A percentile compares a stretch with the other conserved stretches of the same genome.
These are phyloP conservation scores for Aspergillus sp. DNA, from an alignment of 2,329 filamentous ascomycete genomes.

Conservation along the genomic window DNA sequence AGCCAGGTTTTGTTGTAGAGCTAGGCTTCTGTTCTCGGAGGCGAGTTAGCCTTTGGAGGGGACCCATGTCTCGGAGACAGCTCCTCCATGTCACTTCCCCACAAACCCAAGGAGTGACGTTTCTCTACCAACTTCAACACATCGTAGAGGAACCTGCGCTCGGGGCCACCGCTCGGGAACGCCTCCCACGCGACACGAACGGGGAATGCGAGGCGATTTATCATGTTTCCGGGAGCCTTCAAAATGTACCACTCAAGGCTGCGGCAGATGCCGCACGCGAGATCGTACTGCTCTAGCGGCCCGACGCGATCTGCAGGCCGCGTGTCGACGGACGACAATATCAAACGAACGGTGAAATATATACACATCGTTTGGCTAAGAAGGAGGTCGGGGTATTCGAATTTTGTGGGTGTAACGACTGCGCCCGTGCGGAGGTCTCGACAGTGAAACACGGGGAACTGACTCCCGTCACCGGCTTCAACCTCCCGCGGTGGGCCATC, in stretches of 20 bases:
- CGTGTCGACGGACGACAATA: conserved; percentile 35
- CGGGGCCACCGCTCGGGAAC: conserved; percentile 32
- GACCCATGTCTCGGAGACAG: conserved; percentile 30
- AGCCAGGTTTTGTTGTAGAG: not conserved
- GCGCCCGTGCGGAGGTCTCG: conserved; percentile 35
- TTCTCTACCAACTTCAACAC: conserved; percentile 36
- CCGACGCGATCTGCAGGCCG: conserved; percentile 30
- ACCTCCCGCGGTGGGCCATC: conserved; percentile 31
- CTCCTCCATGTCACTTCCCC: conserved; percentile 38
- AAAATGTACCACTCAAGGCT: conserved; percentile 37
- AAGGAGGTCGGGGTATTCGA: conserved; percentile 36
- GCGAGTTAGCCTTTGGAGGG: conserved; percentile 22
- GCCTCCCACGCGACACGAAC: conserved; percentile 40
- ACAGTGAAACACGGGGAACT: conserved; percentile 34
- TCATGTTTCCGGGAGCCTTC: conserved; percentile 39
- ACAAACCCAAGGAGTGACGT: conserved; percentile 35
- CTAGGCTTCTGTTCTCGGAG: conserved; percentile 8
- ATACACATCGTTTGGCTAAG: conserved; percentile 39
- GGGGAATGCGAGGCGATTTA: conserved; percentile 39
- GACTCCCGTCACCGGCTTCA: conserved; percentile 22
- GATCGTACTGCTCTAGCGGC: conserved; percentile 31
- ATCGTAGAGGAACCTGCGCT: conserved; percentile 32
- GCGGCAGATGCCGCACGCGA: conserved; percentile 38
- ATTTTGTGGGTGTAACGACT: conserved; percentile 28
- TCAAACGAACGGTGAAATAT: conserved; percentile 33